Base-by-base conservation (phyloP, 2,329 filamentous ascomycete species). In the Aspergillus bombycis region DNA sequence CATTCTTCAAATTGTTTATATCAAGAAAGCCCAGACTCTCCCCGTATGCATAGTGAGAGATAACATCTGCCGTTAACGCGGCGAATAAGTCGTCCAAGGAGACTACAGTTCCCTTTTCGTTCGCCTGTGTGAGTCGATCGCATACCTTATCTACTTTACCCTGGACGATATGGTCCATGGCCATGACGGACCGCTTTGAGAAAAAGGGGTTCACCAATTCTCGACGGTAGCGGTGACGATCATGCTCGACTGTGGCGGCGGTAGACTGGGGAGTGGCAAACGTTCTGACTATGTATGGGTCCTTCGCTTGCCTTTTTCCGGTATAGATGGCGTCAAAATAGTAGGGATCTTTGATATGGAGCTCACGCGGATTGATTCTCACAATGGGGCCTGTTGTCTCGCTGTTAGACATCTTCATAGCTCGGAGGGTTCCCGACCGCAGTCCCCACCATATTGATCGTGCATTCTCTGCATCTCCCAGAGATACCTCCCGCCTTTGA, bases 301-400 rank as follows among this genome's bases (percentile, higher is more conserved):
- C 64, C 45, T 61, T 65, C n/a, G 59, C 56, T 9, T 53, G 43
- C 5, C 14, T 53, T 32, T 34, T 30, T 7, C 58, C 32, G 36
- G 65, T 67, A 57, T 78, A 78, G n/a, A 79, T 70, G 28, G 70
- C 62, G 14, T 78, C 72, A 58, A 71, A 77, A 62, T 68, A 79
- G 9, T 66, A 54, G 0, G 76, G 70, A 55, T 79, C 78, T 10
- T 67, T 67, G 41, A 79, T 70, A 58, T 79, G 77, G 1, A 80
- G 34, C 64, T 80, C 77, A 12, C 70, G 65, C 0, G 77, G 77
- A 34, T 69, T 76, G 58, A 79, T 73, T 4, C 77, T 73, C 6
- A 80, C 72, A 26, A 80, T 75, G 1, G 76, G 75, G 11, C 76
- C 73, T 76, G 23, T 2, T 34, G n/a, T n/a, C 26, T 10, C 26